Conservation (phyloP, 2,329 filamentous ascomycete species). For the Chaetothyriales sp. region DNA sequence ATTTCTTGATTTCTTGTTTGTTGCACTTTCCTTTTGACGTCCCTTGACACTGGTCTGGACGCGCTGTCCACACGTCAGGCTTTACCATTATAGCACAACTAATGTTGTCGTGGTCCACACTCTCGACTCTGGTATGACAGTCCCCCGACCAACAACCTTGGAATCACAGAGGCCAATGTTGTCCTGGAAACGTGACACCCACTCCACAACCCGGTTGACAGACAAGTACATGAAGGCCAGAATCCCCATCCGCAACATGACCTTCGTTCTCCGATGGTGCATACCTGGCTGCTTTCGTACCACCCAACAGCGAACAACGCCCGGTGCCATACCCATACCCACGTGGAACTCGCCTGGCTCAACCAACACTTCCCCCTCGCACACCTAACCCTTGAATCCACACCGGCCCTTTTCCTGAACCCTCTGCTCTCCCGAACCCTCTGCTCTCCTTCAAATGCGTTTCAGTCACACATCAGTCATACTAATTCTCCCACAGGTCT, state of each 20-base stretch:
- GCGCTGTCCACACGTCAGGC: not conserved
- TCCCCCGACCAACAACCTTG: not conserved
- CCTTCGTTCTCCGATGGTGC: not conserved
- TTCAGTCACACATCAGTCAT: slow-evolving; percentile 4
- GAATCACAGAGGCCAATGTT: not conserved
- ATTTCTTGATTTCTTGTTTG: not conserved
- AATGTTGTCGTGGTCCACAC: not conserved
- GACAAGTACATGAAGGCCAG: not conserved
- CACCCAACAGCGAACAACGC: not conserved
- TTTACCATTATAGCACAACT: not conserved
- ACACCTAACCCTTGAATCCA: not conserved
- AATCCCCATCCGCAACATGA: not conserved
- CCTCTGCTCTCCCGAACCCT: not conserved
- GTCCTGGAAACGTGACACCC: not conserved
- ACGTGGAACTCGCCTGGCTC: not conserved
- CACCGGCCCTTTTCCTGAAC: not conserved
- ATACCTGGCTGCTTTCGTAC: not conserved
- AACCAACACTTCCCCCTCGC: not conserved
- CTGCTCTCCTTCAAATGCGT: slow-evolving; percentile 4
- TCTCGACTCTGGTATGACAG: not conserved
- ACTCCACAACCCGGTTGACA: not conserved
- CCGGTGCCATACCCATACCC: not conserved
- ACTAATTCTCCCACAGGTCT: slow-evolving; percentile 13
- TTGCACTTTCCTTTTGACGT: not conserved
- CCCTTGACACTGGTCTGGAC: not conserved